Conservation (phyloP, 73 alveolate genomes). For the Paramecium sonneborni region DNA sequence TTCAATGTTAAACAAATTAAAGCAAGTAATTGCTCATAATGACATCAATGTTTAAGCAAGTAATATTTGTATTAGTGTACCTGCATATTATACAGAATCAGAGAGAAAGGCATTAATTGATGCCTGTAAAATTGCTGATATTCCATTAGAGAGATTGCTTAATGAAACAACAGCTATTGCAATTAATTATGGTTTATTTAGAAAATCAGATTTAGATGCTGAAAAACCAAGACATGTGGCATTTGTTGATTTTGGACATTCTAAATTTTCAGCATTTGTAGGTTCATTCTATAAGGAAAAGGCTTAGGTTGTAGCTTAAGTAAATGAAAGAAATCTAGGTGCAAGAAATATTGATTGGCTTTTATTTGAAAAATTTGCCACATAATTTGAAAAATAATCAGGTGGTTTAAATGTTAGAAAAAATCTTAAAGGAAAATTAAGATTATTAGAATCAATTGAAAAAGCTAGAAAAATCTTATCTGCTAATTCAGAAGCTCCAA, state of each 20-base stretch:
- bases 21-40: slow-evolving; percentile 68
- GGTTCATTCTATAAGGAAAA: slow-evolving; percentile 88
- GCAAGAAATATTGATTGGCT: slow-evolving; percentile 94
- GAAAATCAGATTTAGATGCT: slow-evolving; percentile 87
- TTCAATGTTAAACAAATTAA: slow-evolving; percentile 73
- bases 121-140: slow-evolving; percentile 88
- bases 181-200: slow-evolving; percentile 95
- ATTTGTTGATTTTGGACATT: slow-evolving; percentile 96
- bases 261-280: slow-evolving; percentile 87
- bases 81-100: slow-evolving; percentile 87
- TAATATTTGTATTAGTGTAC: slow-evolving; percentile 71
- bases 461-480: slow-evolving; percentile 92
- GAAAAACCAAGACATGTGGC: slow-evolving; percentile 91
- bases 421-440: slow-evolving; percentile 82
- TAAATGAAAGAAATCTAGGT: slow-evolving; percentile 93
- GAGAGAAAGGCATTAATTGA: slow-evolving; percentile 96
- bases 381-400: slow-evolving; percentile 80
- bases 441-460: slow-evolving; percentile 93
- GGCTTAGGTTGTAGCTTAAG: slow-evolving; percentile 84
- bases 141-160: slow-evolving; percentile 87
- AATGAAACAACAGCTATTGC: slow-evolving; percentile 98
- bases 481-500: slow-evolving; percentile 89
- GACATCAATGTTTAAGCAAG: slow-evolving; percentile 73
- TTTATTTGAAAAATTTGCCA: slow-evolving; percentile 83
- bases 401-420: slow-evolving; percentile 86